Percentiles rank a stretch among this genome's conserved stretches.
Conservation (phyloP, 2,329 filamentous ascomycete genomes). For the Botrytis paeoniae region DNA sequence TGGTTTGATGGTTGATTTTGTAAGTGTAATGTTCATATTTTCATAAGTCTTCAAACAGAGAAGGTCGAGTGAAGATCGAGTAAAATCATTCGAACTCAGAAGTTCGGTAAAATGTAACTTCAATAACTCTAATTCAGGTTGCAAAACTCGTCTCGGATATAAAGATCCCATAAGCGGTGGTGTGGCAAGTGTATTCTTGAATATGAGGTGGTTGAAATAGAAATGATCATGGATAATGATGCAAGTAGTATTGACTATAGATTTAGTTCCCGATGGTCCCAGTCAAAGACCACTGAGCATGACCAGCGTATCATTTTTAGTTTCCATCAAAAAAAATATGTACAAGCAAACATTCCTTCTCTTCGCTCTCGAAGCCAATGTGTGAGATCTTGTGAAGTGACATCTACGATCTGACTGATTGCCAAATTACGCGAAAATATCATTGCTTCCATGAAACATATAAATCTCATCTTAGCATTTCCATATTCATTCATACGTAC, state of each 20-base stretch:
- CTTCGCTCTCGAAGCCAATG: background rate
- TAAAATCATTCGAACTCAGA: too few relatives aligned
- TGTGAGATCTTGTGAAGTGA: too few relatives aligned
- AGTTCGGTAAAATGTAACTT: background rate
- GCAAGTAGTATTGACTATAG: background rate
- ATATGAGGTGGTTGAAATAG: too few relatives aligned
- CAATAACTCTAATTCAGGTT: fast-evolving
- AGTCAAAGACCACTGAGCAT: background rate
- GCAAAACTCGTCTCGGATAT: background rate
- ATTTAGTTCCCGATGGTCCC: too few relatives aligned
- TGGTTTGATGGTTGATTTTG: fast-evolving
- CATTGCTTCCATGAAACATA: too few relatives aligned
- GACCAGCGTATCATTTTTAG: background rate
- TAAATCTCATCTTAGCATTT: fast-evolving
- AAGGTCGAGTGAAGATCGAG: too few relatives aligned
- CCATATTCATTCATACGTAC: too few relatives aligned
- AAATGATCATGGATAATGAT: too few relatives aligned
- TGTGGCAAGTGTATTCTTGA: fast-evolving
- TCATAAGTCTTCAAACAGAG: fast-evolving
- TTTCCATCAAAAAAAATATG: background rate
- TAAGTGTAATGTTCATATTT: background rate
- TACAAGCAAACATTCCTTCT: too few relatives aligned
- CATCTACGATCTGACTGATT: too few relatives aligned
- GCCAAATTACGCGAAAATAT: too few relatives aligned
- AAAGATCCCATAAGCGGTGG: fast-evolving